Evolutionary conservation across 805 yeast genomes (phyloP).

Genomic region (Yamadazyma kitorensis): DNA sequence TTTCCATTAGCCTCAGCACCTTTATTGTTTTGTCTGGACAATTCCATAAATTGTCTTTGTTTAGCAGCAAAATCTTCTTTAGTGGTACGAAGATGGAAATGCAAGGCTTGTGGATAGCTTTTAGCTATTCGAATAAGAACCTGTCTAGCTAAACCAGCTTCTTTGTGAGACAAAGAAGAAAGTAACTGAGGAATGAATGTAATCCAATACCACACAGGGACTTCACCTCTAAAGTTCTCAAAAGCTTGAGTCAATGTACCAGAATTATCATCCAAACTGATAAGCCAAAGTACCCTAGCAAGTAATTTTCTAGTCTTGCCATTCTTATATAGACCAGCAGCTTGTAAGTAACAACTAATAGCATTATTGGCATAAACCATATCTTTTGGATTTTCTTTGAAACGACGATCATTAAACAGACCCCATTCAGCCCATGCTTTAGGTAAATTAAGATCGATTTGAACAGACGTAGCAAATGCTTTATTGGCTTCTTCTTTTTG

Average conservation of each 20-base stretch:
- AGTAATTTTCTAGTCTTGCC: conserved; percentile 84
- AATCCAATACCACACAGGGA: conserved; percentile 99
- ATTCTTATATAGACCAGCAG: conserved; percentile 93
- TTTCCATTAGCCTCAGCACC: conserved; percentile 2
- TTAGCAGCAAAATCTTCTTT: conserved; percentile 89
- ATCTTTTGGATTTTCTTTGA: conserved; percentile 79
- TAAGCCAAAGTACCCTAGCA: conserved; percentile 90
- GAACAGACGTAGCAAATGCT: conserved; percentile 97
- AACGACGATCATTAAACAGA: conserved; percentile 82
- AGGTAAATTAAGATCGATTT: conserved; percentile 87
- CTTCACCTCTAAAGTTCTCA: conserved; percentile 90
- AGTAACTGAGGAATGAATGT: conserved; percentile 93
- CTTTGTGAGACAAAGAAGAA: conserved; percentile 85
- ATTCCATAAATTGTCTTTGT: conserved; percentile 64
- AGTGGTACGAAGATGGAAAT: conserved; percentile 92
- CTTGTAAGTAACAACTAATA: conserved; percentile 92
- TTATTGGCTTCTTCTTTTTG: conserved; percentile 95
- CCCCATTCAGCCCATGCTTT: conserved; percentile 99
- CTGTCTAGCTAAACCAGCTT: conserved; percentile 84
- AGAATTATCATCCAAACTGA: conserved; percentile 81
- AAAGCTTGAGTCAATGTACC: conserved; percentile 84
- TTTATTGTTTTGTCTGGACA: conserved; percentile 20
- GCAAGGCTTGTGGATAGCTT: conserved; percentile 95
- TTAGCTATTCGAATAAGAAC: conserved; percentile 90
- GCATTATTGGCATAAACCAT: conserved; percentile 89